These are phyloP conservation scores for Hyaloscypha bicolor DNA, from an alignment of 495 filamentous ascomycete species.

Conservation along the genomic window DNA sequence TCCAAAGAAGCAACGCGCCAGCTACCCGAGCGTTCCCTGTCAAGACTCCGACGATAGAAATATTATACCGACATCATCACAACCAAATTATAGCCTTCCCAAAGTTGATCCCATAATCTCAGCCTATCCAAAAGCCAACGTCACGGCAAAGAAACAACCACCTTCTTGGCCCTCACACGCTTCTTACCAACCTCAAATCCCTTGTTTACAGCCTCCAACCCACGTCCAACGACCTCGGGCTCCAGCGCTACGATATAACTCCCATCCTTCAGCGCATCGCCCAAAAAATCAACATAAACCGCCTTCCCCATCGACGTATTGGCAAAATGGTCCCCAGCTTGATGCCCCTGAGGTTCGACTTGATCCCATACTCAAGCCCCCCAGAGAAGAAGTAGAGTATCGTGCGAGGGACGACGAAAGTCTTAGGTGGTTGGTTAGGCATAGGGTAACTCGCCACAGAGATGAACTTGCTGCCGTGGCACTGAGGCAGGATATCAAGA, in stretches of 20 bases:
- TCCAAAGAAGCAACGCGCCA: no score
- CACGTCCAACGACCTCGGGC: constrained; percentile 19
- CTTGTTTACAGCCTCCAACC: constrained; percentile 45
- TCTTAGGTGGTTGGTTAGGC: not conserved
- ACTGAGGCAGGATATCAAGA: not conserved
- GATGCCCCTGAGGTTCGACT: not conserved
- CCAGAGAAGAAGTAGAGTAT: not conserved
- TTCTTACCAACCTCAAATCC: constrained; percentile 41
- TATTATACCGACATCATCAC: no score
- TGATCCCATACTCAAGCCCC: not conserved
- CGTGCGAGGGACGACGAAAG: not conserved
- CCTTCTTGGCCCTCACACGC: constrained; percentile 47
- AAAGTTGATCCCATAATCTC: not conserved
- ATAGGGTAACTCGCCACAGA: not conserved
- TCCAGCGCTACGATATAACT: not conserved
- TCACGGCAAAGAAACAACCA: constrained; percentile 39
- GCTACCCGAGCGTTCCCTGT: no score
- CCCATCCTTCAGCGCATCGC: not conserved
- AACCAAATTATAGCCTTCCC: no score
- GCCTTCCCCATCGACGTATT: no score
- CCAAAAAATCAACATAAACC: not conserved
- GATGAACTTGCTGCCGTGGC: constrained; percentile 1
- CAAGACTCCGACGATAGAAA: no score
- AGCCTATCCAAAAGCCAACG: no score
- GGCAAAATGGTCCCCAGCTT: not conserved